These are phyloP conservation scores for Dalechampia spathulata DNA, from an alignment of 441 rosid species.

Conservation along the genomic window DNA sequence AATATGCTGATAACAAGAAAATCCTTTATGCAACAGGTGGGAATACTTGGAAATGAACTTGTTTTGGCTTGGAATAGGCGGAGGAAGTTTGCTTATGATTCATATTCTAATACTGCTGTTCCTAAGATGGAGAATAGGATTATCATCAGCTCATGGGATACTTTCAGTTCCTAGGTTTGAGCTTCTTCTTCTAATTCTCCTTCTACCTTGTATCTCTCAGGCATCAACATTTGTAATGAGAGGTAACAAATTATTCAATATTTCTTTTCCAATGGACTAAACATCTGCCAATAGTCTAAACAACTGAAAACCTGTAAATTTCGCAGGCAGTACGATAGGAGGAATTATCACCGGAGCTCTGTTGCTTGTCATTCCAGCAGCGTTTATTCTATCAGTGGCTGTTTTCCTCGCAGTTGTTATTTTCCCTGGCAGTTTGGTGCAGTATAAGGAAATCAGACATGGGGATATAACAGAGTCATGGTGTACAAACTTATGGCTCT, in stretches of 20 bases:
- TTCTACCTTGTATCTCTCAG: conserved; percentile 45
- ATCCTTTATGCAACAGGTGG: conserved; percentile 34
- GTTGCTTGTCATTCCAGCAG: conserved; percentile 38
- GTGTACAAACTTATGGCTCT: conserved; percentile 29
- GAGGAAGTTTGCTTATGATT: conserved; percentile 28
- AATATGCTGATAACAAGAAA: too few species aligned
- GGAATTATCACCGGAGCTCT: conserved; percentile 44
- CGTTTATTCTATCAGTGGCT: conserved; percentile 32
- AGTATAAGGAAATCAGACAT: conserved; percentile 40
- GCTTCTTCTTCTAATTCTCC: conserved; percentile 39
- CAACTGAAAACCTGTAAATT: conserved; percentile 7
- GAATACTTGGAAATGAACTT: conserved; percentile 44
- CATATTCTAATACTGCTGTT: conserved; percentile 26
- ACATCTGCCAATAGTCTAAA: neutral
- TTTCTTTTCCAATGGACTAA: neutral
- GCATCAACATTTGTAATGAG: conserved; percentile 44
- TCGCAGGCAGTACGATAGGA: conserved; percentile 35
- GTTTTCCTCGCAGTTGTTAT: conserved; percentile 33
- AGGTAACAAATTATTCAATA: conserved; percentile 25
- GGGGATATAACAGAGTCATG: conserved; percentile 22
- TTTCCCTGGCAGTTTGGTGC: conserved; percentile 31
- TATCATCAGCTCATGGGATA: conserved; percentile 24
- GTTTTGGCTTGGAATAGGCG: conserved; percentile 48
- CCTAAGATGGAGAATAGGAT: conserved; percentile 39
- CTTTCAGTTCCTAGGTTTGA: conserved; percentile 42